Base-by-base conservation (phyloP, 2,329 filamentous ascomycete species). In the Cadophora sp. region DNA sequence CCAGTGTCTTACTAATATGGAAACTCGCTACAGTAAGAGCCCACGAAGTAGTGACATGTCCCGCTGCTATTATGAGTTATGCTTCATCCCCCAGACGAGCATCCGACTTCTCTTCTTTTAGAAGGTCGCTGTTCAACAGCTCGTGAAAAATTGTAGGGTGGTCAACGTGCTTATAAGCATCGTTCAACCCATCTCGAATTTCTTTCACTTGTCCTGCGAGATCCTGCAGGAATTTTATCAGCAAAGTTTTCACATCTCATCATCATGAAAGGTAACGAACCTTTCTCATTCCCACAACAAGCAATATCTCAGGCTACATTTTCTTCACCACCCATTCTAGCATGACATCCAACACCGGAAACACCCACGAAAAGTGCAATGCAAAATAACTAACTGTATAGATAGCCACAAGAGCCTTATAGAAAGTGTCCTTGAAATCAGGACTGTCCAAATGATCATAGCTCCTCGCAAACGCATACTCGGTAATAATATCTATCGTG, bases 31-130 rank as follows among this genome's bases (percentile, higher is more conserved):
- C 74, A 71, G 74, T 79, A 61, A 79, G 62, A 4, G 76, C 75
- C 71, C 79, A 79, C 1, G 77, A 77, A 1, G 78, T 79, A 3
- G 77, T 80, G 59, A 78, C 75, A 2, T 77, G 72, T 68, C 61
- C 65, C 1, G 63, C 63, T 5, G 63, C 59, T 24, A 66, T 34
- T 12, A 61, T 61, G 24, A 66, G 56, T 24, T 66, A 56, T 26
- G 64, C 64, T 66, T 66, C 64, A 31, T 66, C 64, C 29, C 64
- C 64, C 31, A 68, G 48, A 19, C 67, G 56, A 9, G 50, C 63
- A 53, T 68, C 62, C 5, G 63, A 65, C 19, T 65, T 58, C n/a
- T 65, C 58, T 51, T 24, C 22, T 53, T 34, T 46, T 80, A 80
- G 78, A 0, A 83, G 75, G n/a, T 74, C 64, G 40, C 72, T 75